Percentiles rank a stretch among this genome's conserved stretches.
These are phyloP conservation scores for Pleurotus ostreatus DNA, from an alignment of 768 basidiomycete genomes.

Conservation along the genomic window DNA sequence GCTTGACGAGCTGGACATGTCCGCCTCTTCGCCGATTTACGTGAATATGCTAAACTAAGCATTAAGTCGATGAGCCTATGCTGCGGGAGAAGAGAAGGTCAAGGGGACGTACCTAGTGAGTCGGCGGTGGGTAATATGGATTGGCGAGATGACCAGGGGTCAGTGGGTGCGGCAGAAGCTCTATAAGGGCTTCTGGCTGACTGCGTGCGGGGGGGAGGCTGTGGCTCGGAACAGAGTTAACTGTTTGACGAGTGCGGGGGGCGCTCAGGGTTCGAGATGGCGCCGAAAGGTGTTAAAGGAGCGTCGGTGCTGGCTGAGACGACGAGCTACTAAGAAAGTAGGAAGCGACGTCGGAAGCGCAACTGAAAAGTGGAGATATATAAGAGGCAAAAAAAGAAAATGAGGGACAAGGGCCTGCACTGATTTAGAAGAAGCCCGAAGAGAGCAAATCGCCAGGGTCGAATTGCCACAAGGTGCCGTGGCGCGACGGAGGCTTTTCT, in stretches of 20 bases:
- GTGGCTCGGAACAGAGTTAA: constrained; percentile 7
- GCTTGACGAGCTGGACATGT: not conserved
- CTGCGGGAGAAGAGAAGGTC: not conserved
- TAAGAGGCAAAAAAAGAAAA: not conserved
- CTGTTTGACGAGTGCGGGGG: not conserved
- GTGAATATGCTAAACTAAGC: not conserved
- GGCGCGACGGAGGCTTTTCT: not conserved
- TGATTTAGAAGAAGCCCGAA: constrained; percentile 7
- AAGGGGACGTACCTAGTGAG: not conserved
- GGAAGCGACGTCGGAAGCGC: not conserved
- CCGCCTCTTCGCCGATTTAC: not conserved
- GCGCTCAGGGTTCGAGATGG: constrained; percentile 1
- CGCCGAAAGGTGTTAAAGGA: not conserved
- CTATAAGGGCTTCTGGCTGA: not conserved
- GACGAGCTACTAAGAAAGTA: not conserved
- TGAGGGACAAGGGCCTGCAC: constrained; percentile 2
- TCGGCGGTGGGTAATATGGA: not conserved
- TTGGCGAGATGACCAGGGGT: not conserved
- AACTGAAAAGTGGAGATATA: not conserved
- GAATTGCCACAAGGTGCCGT: not conserved
- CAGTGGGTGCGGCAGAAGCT: not conserved
- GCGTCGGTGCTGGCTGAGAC: not conserved
- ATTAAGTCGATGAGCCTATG: not conserved
- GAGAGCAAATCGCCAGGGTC: not conserved
- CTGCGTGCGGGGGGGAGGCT: not conserved